Base-by-base conservation (phyloP, 441 rosid genomes). In the Jatropha multifida region DNA sequence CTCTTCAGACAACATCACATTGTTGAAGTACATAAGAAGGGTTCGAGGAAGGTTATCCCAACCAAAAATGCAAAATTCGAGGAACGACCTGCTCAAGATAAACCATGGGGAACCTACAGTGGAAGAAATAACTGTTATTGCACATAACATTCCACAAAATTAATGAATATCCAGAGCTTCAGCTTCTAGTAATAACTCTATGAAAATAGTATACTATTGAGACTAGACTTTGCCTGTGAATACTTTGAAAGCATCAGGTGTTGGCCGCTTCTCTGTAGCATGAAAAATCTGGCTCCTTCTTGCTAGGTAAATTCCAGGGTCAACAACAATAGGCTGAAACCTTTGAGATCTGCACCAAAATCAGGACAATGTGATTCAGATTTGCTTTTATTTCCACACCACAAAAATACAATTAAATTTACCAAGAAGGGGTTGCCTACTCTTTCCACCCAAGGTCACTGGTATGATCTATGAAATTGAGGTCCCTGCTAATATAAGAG, bases 381-480 rank as follows among this genome's bases (percentile, higher is more conserved):
- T 61, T 72, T 42, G 44, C 32, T 32, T n/a, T 9, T 56, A 65
- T 74, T 54, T 27, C 37, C 17, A 60, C 11, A 15, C 12, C 44
- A 48, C 40, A 61, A 27, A 64, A 42, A 7, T 8, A 71, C 3
- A 62, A 40, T 42, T 20, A 77, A 69, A 80, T 20, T 26, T 18
- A 46, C 72, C 7, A 46, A 54, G 68, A 67, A 59, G 17, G 56
- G 23, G 74, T 74, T 54, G 82, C 97, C 74, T 89, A 95, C 99
- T 88, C 97, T 89, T 95, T 92, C 99, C 99, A 93, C 52, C 96
- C 92, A 72, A 95, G 95, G 78, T 90, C 95, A 81, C 98, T 81
- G 79, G 94, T 88, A 69, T 95, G 97, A 81, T 90, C 96, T 59
- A 95, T 85, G 84, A 92, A 95, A 89, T 87, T 95, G 77, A 93